Evolutionary conservation across 345 rosid species (phyloP), one percentile per base, ranked within the genome.

Genomic region (Eucalyptus polyanthemos): DNA sequence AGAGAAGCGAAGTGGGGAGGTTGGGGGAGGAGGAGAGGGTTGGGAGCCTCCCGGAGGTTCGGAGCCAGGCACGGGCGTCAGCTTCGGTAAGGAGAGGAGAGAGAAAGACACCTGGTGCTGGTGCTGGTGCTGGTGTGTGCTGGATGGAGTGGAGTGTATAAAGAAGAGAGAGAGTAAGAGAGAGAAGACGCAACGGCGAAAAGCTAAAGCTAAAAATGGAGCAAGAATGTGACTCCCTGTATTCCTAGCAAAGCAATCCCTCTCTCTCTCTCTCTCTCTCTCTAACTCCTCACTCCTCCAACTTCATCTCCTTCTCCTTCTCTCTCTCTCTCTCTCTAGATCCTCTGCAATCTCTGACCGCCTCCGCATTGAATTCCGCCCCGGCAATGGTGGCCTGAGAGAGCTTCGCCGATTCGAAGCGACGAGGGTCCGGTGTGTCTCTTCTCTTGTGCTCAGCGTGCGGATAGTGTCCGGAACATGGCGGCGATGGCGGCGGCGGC

Each of bases 401-500:
- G 31, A 13, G 16, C 69, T 62, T 62, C 69, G 1, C 69, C 31
- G 69, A 27, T 62, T 29, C 69, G 16, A 62, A 62, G 69, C 69
- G 34, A 29, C 69, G 69, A 56, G 62, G 58, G 58, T 53, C 25
- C 58, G 58, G 58, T 4, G 58, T 8, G 58, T 53, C 58, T 53
- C 58, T 53, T 53, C 45, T 72, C 12, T 34, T 34, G 45, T 72
- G 45, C 25, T 37, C 0, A 21, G 81, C 37, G 81, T 19, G 24
- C 45, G 81, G 45, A 72, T 53, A 3, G 62, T 24, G 29, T 24
- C 2, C 29, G 29, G 29, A 11, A 22, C 85, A 96, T 95, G 99
- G 94, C 93, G 89, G 88, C 94, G 88, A 96, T 21, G 42, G 92
- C 14, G 50, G 50, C 87, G 95, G 91, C 89, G 92, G 34, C 69